Evolutionary conservation across 768 basidiomycete species (phyloP).

Genomic region (Dacryopinax primogenitus): DNA sequence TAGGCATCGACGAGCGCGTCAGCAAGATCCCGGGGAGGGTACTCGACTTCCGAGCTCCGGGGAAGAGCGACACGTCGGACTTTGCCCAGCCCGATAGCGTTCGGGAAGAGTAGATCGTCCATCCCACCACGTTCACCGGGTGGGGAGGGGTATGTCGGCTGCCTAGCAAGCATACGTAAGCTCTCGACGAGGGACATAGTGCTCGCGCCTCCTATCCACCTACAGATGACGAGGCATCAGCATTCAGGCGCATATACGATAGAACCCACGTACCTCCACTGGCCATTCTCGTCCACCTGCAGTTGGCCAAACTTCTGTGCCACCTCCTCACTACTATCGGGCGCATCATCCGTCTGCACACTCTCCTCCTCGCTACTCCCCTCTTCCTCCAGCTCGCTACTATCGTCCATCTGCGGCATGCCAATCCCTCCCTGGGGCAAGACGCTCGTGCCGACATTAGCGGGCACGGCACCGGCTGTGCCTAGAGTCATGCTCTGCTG

Average conservation of each 20-base stretch:
- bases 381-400: background rate
- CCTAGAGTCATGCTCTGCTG: background rate
- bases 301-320: slow-evolving; percentile 78
- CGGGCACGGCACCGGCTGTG: background rate
- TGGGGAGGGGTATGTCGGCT: slow-evolving; percentile 27
- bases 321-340: slow-evolving; percentile 28
- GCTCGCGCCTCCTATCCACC: slow-evolving; percentile 81
- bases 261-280: slow-evolving; percentile 42
- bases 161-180: slow-evolving; percentile 45
- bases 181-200: slow-evolving; percentile 87
- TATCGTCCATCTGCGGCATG: background rate
- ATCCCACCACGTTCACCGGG: slow-evolving; percentile 1
- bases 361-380: background rate
- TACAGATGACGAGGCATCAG: slow-evolving; percentile 5
- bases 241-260: background rate
- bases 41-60: slow-evolving; percentile 74
- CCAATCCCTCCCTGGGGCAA: background rate
- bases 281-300: slow-evolving; percentile 77
- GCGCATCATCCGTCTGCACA: background rate
- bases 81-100: slow-evolving; percentile 77
- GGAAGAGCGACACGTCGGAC: slow-evolving; percentile 54
- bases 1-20: slow-evolving; percentile 83
- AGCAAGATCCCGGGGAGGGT: slow-evolving; percentile 68
- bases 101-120: slow-evolving; percentile 57
- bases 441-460: background rate